These are phyloP conservation scores for Diaporthe sp. DNA, from an alignment of 2,329 filamentous ascomycete genomes.

Conservation along the genomic window DNA sequence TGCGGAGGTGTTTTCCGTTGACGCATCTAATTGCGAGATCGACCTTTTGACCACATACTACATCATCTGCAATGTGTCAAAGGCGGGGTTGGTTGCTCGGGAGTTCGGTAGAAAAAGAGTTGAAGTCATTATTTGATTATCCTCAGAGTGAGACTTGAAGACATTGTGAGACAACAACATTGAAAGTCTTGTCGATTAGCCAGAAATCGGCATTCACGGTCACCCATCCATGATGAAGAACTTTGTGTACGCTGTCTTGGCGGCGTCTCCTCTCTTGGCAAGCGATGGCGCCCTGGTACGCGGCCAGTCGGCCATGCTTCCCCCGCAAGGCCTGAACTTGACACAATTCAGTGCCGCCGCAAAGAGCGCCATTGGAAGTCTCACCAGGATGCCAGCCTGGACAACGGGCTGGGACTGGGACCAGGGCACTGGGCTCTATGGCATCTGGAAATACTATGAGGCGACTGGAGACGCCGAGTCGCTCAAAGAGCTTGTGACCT, in stretches of 20 bases:
- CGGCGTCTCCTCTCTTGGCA: conserved; percentile 4
- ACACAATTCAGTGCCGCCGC: conserved; percentile 1
- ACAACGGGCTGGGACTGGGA: conserved; percentile 4
- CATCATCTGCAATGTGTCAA: not conserved
- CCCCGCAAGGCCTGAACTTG: not conserved
- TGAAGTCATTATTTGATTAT: not conserved
- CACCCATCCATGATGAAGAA: not conserved
- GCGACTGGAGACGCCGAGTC: not conserved
- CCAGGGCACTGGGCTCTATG: not conserved
- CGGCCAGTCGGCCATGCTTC: not conserved
- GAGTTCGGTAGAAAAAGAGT: not conserved
- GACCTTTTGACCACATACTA: not conserved
- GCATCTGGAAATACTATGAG: conserved; percentile 1
- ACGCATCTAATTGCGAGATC: not conserved
- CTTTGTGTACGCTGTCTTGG: not conserved
- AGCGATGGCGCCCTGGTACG: conserved; percentile 1
- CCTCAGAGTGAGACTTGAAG: not conserved
- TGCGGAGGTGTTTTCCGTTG: not conserved
- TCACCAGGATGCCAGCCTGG: conserved; percentile 8
- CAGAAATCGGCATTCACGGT: too few species aligned
- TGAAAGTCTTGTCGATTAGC: not conserved
- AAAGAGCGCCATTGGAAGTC: conserved; percentile 2
- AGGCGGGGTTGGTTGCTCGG: not conserved
- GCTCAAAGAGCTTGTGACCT: not conserved
- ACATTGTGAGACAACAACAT: not conserved